Evolutionary conservation across 805 yeast genomes (phyloP), one percentile per base, ranked within the genome.

Genomic region (Schizosaccharomyces japonicus): DNA sequence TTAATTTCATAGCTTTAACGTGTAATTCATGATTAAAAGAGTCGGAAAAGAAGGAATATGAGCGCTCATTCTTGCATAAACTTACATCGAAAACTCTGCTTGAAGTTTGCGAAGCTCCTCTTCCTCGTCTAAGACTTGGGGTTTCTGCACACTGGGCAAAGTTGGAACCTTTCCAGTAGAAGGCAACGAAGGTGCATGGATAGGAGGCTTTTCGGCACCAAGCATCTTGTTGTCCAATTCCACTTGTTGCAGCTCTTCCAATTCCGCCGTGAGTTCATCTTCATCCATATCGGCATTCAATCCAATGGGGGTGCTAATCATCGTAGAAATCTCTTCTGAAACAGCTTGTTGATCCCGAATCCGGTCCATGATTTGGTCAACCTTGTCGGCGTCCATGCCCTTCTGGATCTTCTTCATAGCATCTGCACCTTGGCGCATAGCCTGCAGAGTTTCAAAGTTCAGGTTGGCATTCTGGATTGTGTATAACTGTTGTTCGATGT

Each of bases 361-460:
- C 52, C 87, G 94, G 62, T 90, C 98, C 96, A 90, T 87, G 6
- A 95, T 87, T 56, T 78, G 80, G 60, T 90, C 98, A 39, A 90
- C 95, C 67, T 84, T 85, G 63, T 90, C 98, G 51, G 90, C 83
- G 60, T 90, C 78, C 67, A 90, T 76, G 58, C 84, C 94, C 53
- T 84, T 85, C 62, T 90, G 96, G 58, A 90, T 87, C 58, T 79
- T 80, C 61, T 85, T 84, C 94, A 90, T 83, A 39, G 96, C 96
- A 59, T 72, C 72, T 4, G 98, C 94, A 51, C 96, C 96, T 62
- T 83, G 93, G 63, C 87, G 80, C 96, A 90, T 90, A 48, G 94
- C 94, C 71, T 83, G 83, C 94, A 90, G 81, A 29, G 98, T 90
- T 66, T 90, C 98, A 63, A 82, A 69, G 68, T 90, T 90, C 75